phyloP scores from a whole-genome alignment of 768 basidiomycete genomes.

The Agrocybe pediades region DNA sequence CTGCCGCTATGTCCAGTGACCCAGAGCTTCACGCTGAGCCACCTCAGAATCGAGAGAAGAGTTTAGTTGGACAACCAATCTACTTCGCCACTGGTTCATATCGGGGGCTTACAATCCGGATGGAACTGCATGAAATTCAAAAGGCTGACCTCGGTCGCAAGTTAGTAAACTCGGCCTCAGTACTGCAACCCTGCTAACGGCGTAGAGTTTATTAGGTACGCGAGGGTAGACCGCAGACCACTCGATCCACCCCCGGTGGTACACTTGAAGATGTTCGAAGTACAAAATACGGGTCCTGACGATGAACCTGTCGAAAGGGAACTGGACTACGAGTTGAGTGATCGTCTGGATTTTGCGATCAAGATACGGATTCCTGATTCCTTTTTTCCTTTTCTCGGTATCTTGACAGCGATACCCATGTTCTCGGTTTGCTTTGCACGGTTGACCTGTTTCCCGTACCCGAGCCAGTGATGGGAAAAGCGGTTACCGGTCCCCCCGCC shows the following conservation, averaged over 20 bases:
- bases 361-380: background rate
- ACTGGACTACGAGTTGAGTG: conserved; percentile 50
- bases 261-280: conserved; percentile 48
- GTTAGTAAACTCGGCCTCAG: conserved; percentile 34
- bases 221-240: conserved; percentile 62
- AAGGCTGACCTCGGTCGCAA: conserved; percentile 71
- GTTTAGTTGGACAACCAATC: conserved; percentile 51
- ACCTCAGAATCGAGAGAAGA: conserved; percentile 7
- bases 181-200: conserved; percentile 6
- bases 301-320: conserved; percentile 45
- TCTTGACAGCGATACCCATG: conserved; percentile 52
- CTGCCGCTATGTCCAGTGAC: background rate
- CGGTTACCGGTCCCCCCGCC: background rate
- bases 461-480: conserved; percentile 3
- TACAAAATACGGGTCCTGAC: conserved; percentile 42
- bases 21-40: background rate
- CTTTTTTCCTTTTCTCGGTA: conserved; percentile 1
- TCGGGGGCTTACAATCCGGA: conserved; percentile 55
- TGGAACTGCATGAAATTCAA: conserved; percentile 59
- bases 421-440: conserved; percentile 72
- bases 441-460: conserved; percentile 76
- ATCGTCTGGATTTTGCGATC: background rate
- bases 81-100: conserved; percentile 63
- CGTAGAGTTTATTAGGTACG: conserved; percentile 44
- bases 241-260: conserved; percentile 71